Percentiles rank a stretch among this genome's conserved stretches.
Conservation (phyloP, 257 asterid species). For the Scutellaria barbata region DNA sequence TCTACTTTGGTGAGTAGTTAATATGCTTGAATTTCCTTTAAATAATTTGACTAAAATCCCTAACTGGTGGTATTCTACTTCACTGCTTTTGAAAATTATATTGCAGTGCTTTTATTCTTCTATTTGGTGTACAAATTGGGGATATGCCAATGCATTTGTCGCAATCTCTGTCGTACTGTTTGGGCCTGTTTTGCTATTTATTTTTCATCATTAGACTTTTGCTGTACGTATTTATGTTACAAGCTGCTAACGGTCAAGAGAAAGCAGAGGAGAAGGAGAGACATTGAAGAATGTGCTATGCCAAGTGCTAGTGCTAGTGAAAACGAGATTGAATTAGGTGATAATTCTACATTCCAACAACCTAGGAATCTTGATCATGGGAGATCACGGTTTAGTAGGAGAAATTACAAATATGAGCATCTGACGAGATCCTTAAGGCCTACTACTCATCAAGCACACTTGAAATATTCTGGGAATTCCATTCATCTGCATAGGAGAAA, state of each 20-base stretch:
- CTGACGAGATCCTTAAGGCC: constrained; percentile 64
- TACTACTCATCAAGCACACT: constrained; percentile 45
- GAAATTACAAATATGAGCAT: constrained; percentile 54
- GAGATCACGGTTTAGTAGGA: constrained; percentile 30
- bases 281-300: constrained; percentile 41
- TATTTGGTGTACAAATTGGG: constrained; percentile 73
- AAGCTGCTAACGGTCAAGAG: constrained; percentile 53
- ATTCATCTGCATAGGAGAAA: constrained; percentile 35
- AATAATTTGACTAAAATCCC: not conserved
- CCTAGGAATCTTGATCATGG: constrained; percentile 27
- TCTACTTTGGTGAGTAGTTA: constrained; percentile 59
- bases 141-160: constrained; percentile 71
- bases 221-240: constrained; percentile 61
- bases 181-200: constrained; percentile 61
- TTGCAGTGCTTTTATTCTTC: constrained; percentile 81
- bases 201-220: constrained; percentile 51
- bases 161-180: constrained; percentile 44
- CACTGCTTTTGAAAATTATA: not conserved
- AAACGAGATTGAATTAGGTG: constrained; percentile 41
- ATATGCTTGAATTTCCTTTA: not conserved
- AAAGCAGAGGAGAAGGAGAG: constrained; percentile 39
- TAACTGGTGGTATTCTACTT: not conserved
- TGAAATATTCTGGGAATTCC: constrained; percentile 39
- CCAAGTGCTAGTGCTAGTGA: constrained; percentile 34
- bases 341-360: constrained; percentile 26